Conservation (phyloP, 306 rosid genomes). For the Pyrus pyrifolia region DNA sequence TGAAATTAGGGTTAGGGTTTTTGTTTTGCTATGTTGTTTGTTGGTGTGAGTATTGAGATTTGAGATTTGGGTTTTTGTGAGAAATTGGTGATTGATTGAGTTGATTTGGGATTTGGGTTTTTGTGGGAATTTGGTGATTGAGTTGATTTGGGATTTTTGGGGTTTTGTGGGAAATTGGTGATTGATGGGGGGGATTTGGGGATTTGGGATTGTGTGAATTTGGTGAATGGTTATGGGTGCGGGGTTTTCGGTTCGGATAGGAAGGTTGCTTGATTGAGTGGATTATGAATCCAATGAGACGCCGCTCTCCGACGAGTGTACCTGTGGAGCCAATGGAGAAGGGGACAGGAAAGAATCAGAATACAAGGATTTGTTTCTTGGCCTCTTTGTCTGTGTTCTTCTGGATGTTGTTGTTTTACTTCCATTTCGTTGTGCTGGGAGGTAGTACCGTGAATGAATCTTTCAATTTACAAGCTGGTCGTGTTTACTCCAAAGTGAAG, state of each 20-base stretch:
- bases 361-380: slow-evolving; percentile 55
- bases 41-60: neutral
- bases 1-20: slow-evolving; percentile 4
- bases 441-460: slow-evolving; percentile 29
- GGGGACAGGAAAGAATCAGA: slow-evolving; percentile 56
- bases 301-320: slow-evolving; percentile 51
- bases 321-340: slow-evolving; percentile 69
- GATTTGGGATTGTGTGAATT: slow-evolving; percentile 5
- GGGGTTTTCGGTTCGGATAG: slow-evolving; percentile 8
- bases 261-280: slow-evolving; percentile 8
- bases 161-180: neutral
- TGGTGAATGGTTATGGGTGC: neutral
- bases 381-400: slow-evolving; percentile 56
- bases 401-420: slow-evolving; percentile 70
- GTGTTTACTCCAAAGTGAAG: slow-evolving; percentile 20
- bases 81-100: neutral
- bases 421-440: slow-evolving; percentile 69
- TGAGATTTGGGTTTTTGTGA: neutral
- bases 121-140: neutral
- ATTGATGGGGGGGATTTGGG: neutral
- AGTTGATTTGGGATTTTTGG: neutral
- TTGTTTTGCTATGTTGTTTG: neutral
- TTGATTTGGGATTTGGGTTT: slow-evolving; percentile 8
- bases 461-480: slow-evolving; percentile 15
- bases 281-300: slow-evolving; percentile 54